Evolutionary conservation across 169 alveolate genomes (phyloP).

Genomic region (Eimeria falciformis): DNA sequence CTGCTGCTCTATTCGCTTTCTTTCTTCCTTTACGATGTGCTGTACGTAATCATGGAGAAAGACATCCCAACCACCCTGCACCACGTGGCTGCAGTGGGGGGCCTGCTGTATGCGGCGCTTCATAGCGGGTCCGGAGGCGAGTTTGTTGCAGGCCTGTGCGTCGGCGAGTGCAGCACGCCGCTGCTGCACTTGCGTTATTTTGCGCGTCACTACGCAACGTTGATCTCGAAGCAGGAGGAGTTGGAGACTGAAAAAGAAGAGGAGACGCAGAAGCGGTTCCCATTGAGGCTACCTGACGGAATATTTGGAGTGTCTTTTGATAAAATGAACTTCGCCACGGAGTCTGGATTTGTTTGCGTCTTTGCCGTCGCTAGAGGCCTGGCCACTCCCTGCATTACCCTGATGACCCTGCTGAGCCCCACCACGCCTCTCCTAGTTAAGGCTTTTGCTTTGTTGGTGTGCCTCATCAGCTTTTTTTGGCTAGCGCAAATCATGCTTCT

Average conservation of each 20-base stretch:
- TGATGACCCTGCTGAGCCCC: neutral
- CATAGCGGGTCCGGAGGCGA: constrained; percentile 44
- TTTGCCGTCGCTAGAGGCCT: constrained; percentile 45
- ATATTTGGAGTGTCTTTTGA: constrained; percentile 11
- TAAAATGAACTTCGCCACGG: neutral
- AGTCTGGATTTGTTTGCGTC: constrained; percentile 26
- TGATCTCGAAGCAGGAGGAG: constrained; percentile 7
- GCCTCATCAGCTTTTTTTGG: constrained; percentile 67
- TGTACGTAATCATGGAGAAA: constrained; percentile 48
- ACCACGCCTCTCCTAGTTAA: constrained; percentile 62
- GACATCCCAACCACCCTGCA: constrained; percentile 51
- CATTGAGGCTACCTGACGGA: neutral
- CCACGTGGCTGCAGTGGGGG: constrained; percentile 52
- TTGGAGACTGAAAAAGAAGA: neutral
- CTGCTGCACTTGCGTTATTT: constrained; percentile 78
- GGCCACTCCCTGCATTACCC: constrained; percentile 45
- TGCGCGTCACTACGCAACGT: constrained; percentile 48
- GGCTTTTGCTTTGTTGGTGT: neutral
- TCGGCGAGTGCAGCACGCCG: constrained; percentile 78
- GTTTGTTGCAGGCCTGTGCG: constrained; percentile 65
- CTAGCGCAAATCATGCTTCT: constrained; percentile 6
- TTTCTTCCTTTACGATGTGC: constrained; percentile 73
- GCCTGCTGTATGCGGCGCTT: neutral
- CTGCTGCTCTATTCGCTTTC: constrained; percentile 70
- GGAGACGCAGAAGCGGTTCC: neutral